Percentiles rank a stretch among this genome's conserved stretches.
phyloP scores from a whole-genome alignment of 2,329 filamentous ascomycete species.

The Alternaria dauci region DNA sequence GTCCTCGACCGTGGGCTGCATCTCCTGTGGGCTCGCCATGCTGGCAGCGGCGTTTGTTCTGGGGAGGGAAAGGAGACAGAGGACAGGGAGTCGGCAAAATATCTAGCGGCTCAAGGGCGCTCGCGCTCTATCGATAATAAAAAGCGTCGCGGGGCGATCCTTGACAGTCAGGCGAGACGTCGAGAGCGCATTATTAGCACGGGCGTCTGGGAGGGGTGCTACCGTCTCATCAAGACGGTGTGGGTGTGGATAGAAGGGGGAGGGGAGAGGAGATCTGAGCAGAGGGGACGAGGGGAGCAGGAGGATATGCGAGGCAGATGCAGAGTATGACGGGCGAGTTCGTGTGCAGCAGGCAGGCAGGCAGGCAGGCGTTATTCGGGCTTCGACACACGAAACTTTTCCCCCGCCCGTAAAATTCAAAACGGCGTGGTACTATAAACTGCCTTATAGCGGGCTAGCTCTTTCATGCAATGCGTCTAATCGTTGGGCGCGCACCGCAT shows the following conservation, averaged over 20 bases:
- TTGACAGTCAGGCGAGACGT: constrained; percentile 28
- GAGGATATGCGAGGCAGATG: constrained; percentile 23
- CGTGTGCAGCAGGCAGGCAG: constrained; percentile 18
- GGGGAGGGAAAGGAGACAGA: constrained; percentile 15
- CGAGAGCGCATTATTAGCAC: constrained; percentile 23
- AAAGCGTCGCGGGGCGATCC: constrained; percentile 25
- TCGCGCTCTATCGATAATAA: constrained; percentile 25
- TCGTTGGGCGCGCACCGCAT: constrained; percentile 36
- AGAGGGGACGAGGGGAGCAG: constrained; percentile 11
- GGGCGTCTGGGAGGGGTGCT: constrained; percentile 12
- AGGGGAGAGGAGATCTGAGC: not conserved
- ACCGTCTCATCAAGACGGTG: constrained; percentile 19
- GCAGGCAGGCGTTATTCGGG: constrained; percentile 31
- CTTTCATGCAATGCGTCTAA: constrained; percentile 35
- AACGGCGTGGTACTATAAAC: constrained; percentile 34
- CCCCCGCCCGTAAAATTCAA: constrained; percentile 37
- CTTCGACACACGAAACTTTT: constrained; percentile 30
- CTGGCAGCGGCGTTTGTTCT: constrained; percentile 16
- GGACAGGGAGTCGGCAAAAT: constrained; percentile 22
- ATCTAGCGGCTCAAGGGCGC: constrained; percentile 22
- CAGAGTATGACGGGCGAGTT: constrained; percentile 23
- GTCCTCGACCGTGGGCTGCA: constrained; percentile 50
- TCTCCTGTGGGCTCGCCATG: constrained; percentile 32
- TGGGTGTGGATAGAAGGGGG: not conserved
- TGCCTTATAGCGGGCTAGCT: constrained; percentile 16